phyloP scores from a whole-genome alignment of 768 basidiomycete species.

The Lentinula raphanica region DNA sequence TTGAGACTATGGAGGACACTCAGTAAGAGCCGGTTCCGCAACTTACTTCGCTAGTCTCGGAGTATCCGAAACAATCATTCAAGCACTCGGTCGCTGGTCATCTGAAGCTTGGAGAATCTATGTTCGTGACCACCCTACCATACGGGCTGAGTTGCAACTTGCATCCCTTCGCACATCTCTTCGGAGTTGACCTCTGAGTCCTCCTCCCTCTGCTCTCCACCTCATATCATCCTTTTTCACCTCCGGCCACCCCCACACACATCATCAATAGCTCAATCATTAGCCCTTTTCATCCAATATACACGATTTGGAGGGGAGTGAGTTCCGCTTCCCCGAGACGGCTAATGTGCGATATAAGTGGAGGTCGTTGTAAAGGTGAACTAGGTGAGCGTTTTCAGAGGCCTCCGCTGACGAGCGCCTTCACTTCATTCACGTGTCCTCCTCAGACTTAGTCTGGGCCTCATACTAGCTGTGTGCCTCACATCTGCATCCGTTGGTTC shows the following conservation, averaged over 20 bases:
- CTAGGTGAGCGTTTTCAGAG: too few relatives aligned
- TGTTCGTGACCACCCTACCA: background rate
- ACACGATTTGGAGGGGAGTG: too few relatives aligned
- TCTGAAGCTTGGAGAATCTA: background rate
- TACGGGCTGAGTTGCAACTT: background rate
- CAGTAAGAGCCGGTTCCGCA: constrained; percentile 17
- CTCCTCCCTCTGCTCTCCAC: background rate
- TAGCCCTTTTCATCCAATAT: too few relatives aligned
- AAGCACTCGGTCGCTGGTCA: constrained; percentile 14
- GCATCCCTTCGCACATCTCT: background rate
- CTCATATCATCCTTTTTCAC: background rate
- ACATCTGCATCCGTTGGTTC: too few relatives aligned
- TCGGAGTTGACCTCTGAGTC: too few relatives aligned
- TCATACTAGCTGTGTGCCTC: too few relatives aligned
- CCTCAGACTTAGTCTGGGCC: too few relatives aligned
- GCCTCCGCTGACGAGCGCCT: too few relatives aligned
- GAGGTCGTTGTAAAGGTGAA: too few relatives aligned
- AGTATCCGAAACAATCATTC: constrained; percentile 17
- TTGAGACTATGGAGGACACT: constrained; percentile 19
- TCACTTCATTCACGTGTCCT: too few relatives aligned
- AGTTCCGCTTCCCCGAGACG: too few relatives aligned
- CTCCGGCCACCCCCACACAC: background rate
- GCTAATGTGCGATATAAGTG: too few relatives aligned
- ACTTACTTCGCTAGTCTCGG: constrained; percentile 21
- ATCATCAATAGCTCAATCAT: background rate